Evolutionary conservation across 306 rosid species (phyloP).

Genomic region (Cicer chorassanicum): DNA sequence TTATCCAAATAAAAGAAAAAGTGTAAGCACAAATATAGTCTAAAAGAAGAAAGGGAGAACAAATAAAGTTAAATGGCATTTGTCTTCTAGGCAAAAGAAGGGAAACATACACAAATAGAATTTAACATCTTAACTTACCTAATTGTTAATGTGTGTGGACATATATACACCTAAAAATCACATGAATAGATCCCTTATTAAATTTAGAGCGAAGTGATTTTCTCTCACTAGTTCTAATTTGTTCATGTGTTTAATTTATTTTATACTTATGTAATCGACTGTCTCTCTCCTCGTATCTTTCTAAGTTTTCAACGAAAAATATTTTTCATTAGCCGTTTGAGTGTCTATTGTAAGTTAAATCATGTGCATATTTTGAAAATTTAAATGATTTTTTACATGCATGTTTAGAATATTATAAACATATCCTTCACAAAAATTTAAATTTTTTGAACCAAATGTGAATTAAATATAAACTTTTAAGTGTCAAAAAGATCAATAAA

Average conservation of each 20-base stretch:
- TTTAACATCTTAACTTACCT: neutral
- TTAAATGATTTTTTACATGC: too few species aligned
- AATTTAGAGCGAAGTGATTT: too few species aligned
- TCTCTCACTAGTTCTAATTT: too few species aligned
- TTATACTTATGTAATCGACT: neutral
- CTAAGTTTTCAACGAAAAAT: neutral
- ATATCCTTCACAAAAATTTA: too few species aligned
- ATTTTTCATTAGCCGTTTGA: too few species aligned
- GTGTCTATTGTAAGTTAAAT: too few species aligned
- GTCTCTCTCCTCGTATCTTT: neutral
- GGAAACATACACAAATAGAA: neutral
- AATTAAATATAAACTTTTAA: too few species aligned
- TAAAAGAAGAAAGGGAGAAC: constrained; percentile 32
- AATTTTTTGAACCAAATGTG: too few species aligned
- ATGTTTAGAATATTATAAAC: too few species aligned
- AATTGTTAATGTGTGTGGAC: neutral
- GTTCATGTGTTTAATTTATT: neutral
- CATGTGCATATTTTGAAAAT: too few species aligned
- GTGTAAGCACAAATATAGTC: constrained; percentile 10
- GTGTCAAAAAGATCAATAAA: too few species aligned
- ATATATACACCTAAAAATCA: neutral
- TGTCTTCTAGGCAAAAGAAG: constrained; percentile 8
- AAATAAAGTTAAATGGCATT: neutral
- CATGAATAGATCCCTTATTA: too few species aligned
- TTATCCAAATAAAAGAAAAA: neutral